These are phyloP conservation scores for Hypoxylon rubiginosum DNA, from an alignment of 2,329 filamentous ascomycete genomes.

Conservation along the genomic window DNA sequence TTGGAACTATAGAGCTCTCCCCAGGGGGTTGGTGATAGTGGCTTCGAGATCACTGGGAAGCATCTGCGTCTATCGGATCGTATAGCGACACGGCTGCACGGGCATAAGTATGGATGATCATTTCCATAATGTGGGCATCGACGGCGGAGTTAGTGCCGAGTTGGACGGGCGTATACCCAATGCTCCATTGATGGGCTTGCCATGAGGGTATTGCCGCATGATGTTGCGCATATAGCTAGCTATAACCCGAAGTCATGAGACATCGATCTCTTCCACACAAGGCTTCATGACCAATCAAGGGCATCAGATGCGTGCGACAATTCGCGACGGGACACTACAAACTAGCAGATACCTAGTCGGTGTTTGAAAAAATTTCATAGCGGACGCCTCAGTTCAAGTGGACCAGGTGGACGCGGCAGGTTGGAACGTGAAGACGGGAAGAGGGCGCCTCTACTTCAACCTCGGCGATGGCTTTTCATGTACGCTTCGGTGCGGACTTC, in stretches of 20 bases:
- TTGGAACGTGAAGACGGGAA: conserved; percentile 9
- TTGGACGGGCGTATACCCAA: background rate
- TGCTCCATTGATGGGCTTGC: background rate
- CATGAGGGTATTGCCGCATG: conserved; percentile 10
- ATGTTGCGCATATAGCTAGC: background rate
- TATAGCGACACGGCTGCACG: background rate
- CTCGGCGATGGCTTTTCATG: conserved; percentile 11
- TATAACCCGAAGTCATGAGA: background rate
- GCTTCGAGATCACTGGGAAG: conserved; percentile 7
- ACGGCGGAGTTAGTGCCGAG: background rate
- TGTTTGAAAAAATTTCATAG: conserved; percentile 19
- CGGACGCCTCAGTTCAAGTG: conserved; percentile 23
- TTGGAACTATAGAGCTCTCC: background rate
- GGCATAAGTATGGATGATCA: background rate
- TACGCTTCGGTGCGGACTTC: conserved; percentile 18
- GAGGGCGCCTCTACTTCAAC: conserved; percentile 12
- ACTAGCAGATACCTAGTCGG: conserved; percentile 6
- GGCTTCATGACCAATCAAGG: background rate
- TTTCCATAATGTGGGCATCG: background rate
- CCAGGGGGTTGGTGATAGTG: conserved; percentile 5
- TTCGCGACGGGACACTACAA: conserved; percentile 5
- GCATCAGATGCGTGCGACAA: background rate
- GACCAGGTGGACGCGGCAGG: conserved; percentile 15
- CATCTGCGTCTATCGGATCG: background rate
- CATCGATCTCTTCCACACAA: background rate